Base-by-base conservation (phyloP, 2,329 filamentous ascomycete species). In the Tolypocladium endophyticum region DNA sequence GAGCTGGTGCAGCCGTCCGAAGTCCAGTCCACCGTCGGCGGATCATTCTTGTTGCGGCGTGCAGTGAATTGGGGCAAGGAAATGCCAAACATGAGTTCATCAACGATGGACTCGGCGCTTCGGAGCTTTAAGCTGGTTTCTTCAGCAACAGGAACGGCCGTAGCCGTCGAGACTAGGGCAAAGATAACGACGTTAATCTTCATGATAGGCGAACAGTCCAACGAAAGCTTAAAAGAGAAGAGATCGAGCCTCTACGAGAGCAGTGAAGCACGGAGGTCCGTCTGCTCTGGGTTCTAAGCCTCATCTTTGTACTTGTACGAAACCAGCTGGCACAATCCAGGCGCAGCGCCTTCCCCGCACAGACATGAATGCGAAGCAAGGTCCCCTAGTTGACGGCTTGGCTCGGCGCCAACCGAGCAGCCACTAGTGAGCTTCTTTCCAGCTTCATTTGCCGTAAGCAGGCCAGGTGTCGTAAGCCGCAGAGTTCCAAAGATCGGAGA, bases 1-100 rank as follows among this genome's bases (percentile, higher is more conserved):
- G 76, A 74, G 0, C 63, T 65, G 4, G 73, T 74, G 71, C 77
- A 79, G 53, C 72, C 74, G 57, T 79, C 75, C 1, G 76, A 76
- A 5, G 63, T 61, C 76, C 76, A 79, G 67, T 74, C 67, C 0
- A 78, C 66, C 1, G 57, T 69, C 0, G 74, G 35, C 0, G 80
- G 80, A 53, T 75, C 65, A 1, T 68, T 65, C 0, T 71, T 71
- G 14, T 75, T 71, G 54, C 78, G 77, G 11, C 72, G 71, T 1
- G 64, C 50, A 3, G 72, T 70, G 64, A 84, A 84, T 0, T 69
- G 52, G 0, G 70, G 63, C 3, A 84, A 74, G 0, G 73, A 68
- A 50, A 74, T 66, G 55, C 60, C 66, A 71, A 80, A 83, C 58
- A 82, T 69, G 30, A 81, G 73, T 38, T 73, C 61, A 61, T 84